A percentile compares a stretch with the other conserved stretches of the same genome.
Evolutionary conservation across 306 rosid genomes (phyloP).

Genomic region (Crataegus laevigata): DNA sequence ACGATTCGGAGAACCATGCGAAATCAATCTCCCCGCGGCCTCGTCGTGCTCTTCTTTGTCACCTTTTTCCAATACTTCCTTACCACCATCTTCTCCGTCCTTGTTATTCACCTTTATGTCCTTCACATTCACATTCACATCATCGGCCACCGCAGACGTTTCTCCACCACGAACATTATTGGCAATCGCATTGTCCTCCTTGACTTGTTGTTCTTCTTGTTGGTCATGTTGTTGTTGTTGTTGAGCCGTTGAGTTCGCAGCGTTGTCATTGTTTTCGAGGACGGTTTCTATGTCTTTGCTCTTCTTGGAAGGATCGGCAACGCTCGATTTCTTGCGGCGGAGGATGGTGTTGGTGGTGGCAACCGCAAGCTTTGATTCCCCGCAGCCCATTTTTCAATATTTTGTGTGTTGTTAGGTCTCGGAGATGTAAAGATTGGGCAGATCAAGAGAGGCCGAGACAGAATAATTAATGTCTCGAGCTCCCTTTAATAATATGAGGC

Average conservation of each 20-base stretch:
- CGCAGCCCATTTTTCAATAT: constrained; percentile 58
- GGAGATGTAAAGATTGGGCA: background rate
- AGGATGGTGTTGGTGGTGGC: constrained; percentile 47
- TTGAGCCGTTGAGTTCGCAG: background rate
- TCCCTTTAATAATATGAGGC: constrained; percentile 7
- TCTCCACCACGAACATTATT: background rate
- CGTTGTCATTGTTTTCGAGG: constrained; percentile 5
- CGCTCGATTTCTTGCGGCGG: constrained; percentile 39
- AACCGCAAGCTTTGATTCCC: constrained; percentile 69
- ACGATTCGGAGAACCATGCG: constrained; percentile 16
- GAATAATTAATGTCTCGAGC: background rate
- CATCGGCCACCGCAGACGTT: background rate
- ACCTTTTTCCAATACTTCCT: constrained; percentile 2
- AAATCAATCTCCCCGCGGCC: constrained; percentile 1
- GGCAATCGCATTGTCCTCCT: background rate
- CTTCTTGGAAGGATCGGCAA: background rate
- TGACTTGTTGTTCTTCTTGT: background rate
- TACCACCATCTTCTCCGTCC: constrained; percentile 7
- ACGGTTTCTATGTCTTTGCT: constrained; percentile 21
- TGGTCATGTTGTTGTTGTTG: background rate
- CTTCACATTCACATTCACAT: constrained; percentile 11
- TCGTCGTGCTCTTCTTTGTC: constrained; percentile 6
- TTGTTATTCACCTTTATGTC: constrained; percentile 2
- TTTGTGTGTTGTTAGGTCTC: background rate
- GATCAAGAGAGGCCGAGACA: background rate